These are phyloP conservation scores for Asterella californica DNA, from an alignment of 225 moss, liverwort and hornwort genomes.

Conservation along the genomic window DNA sequence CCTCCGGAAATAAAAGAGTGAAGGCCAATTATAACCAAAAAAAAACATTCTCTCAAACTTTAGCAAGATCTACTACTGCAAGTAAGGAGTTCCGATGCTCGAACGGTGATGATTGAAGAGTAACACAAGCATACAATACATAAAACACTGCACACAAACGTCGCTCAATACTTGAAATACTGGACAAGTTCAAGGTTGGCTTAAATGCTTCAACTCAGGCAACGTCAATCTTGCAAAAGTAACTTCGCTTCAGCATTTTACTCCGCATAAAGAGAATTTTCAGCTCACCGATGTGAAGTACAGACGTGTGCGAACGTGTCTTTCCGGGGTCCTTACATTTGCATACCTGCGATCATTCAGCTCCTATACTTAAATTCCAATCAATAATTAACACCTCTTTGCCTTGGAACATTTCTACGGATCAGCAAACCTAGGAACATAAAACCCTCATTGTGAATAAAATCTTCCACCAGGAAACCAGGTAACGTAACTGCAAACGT, in stretches of 20 bases:
- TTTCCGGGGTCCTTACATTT: slow-evolving; percentile 97
- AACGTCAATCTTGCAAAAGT: not conserved
- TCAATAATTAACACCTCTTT: not conserved
- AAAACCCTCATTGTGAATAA: not conserved
- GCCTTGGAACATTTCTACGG: not conserved
- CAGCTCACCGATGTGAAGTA: slow-evolving; percentile 93
- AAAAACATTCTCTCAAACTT: not conserved
- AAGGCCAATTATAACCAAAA: not conserved
- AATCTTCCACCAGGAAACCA: too few species aligned
- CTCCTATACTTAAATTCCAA: not conserved
- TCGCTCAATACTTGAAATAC: too few species aligned
- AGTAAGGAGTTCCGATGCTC: not conserved
- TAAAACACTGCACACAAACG: too few species aligned
- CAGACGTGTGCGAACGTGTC: slow-evolving; percentile 93
- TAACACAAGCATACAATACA: too few species aligned
- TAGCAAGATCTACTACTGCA: not conserved
- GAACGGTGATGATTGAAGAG: too few species aligned
- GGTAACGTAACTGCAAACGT: too few species aligned
- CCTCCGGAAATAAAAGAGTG: not conserved
- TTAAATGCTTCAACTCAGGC: not conserved
- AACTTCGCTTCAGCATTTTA: not conserved
- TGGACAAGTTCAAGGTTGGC: too few species aligned
- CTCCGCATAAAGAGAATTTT: not conserved
- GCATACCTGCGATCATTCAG: slow-evolving; percentile 64
- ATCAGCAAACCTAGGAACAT: too few species aligned